phyloP scores from a whole-genome alignment of 306 rosid species.

The Lagenaria siceraria region DNA sequence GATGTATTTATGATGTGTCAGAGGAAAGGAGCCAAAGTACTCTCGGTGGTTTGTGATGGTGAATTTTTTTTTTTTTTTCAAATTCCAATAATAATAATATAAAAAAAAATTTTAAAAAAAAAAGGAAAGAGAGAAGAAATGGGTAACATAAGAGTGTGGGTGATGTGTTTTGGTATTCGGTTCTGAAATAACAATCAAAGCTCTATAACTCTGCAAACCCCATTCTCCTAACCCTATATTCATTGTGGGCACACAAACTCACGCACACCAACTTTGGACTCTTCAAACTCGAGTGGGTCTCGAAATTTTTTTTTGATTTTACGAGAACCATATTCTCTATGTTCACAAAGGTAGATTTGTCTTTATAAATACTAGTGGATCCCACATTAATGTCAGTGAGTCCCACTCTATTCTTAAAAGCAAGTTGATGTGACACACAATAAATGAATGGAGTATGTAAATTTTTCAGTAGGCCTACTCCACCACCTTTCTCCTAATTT shows the following conservation, averaged over 20 bases:
- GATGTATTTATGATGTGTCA: constrained; percentile 6
- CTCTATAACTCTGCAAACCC: background rate
- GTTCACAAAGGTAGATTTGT: too few species aligned
- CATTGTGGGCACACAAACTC: background rate
- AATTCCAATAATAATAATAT: background rate
- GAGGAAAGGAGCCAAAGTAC: background rate
- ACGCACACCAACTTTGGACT: background rate
- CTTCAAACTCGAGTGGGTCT: background rate
- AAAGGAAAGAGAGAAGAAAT: background rate
- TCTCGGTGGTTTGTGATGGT: background rate
- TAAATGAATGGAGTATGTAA: too few species aligned
- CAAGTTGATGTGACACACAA: too few species aligned
- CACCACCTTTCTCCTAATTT: background rate
- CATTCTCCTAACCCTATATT: background rate
- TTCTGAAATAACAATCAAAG: background rate
- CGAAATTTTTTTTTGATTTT: too few species aligned
- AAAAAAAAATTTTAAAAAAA: background rate
- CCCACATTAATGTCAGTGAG: too few species aligned
- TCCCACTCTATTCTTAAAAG: too few species aligned
- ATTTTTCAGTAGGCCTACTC: too few species aligned
- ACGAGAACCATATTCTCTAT: too few species aligned
- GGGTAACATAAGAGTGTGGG: background rate
- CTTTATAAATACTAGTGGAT: too few species aligned
- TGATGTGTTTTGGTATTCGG: background rate
- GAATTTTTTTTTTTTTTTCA: background rate